Evolutionary conservation across 1,139 yeast genomes (phyloP).

Genomic region (Debaryomycetaceae sp.): DNA sequence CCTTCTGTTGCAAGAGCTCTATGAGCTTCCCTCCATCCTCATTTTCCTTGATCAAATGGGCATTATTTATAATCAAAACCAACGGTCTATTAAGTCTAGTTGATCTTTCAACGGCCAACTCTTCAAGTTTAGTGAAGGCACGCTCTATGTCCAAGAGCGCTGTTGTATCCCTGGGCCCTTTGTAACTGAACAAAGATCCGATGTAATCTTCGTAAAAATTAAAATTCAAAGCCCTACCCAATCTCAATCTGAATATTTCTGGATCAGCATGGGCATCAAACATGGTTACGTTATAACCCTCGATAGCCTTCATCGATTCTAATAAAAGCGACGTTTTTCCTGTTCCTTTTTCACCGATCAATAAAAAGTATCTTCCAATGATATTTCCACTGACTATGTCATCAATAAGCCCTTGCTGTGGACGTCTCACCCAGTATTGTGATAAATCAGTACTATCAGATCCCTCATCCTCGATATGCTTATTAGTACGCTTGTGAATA

Average conservation of each 20-base stretch:
- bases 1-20: constrained; percentile 80
- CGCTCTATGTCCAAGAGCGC: constrained; percentile 80
- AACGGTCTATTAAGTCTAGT: constrained; percentile 46
- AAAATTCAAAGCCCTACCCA: constrained; percentile 74
- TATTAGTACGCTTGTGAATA: constrained; percentile 43
- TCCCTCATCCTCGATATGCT: constrained; percentile 22
- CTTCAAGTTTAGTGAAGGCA: constrained; percentile 73
- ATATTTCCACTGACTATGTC: constrained; percentile 61
- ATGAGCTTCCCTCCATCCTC: constrained; percentile 66
- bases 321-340: constrained; percentile 75
- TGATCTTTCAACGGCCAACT: constrained; percentile 58
- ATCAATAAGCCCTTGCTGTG: constrained; percentile 65
- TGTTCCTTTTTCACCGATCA: constrained; percentile 84
- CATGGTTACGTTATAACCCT: constrained; percentile 65
- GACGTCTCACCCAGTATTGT: constrained; percentile 61
- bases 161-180: constrained; percentile 85
- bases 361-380: constrained; percentile 64
- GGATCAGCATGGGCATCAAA: constrained; percentile 87
- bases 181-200: constrained; percentile 75
- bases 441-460: constrained; percentile 21
- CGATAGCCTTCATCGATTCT: constrained; percentile 64
- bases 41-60: constrained; percentile 72
- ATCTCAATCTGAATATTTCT: constrained; percentile 71
- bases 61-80: constrained; percentile 66
- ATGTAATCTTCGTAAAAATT: constrained; percentile 78